Conservation (phyloP, 2,329 filamentous ascomycete species). For the Dothideomycetes sp. region DNA sequence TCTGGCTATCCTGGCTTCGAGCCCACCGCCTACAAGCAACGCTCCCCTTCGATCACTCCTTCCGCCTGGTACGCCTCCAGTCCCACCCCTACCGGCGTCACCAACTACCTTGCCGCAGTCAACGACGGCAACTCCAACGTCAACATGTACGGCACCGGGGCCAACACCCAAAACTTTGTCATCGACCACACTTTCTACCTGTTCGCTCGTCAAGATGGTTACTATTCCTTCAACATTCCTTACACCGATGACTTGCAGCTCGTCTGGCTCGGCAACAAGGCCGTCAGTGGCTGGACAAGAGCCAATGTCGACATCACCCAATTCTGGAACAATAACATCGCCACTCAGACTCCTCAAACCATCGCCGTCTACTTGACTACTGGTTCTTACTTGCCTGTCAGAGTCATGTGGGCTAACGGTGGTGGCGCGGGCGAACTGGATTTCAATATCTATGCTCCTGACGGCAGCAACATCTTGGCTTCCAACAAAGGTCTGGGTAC, state of each 20-base stretch:
- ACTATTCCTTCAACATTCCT: constrained; percentile 16
- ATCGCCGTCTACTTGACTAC: constrained; percentile 11
- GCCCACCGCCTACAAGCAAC: constrained; percentile 15
- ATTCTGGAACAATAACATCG: constrained; percentile 12
- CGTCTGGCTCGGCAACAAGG: constrained; percentile 15
- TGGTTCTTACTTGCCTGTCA: constrained; percentile 11
- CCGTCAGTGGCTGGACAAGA: constrained; percentile 14
- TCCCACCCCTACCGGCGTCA: constrained; percentile 7
- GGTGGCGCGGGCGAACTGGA: constrained; percentile 15
- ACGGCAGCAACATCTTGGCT: constrained; percentile 6
- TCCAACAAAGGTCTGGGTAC: constrained; percentile 3
- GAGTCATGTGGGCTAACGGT: constrained; percentile 15
- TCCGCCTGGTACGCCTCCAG: constrained; percentile 14
- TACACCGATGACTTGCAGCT: constrained; percentile 15
- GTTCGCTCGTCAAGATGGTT: constrained; percentile 14
- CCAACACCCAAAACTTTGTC: constrained; percentile 11
- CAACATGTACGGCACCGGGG: not conserved
- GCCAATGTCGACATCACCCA: constrained; percentile 15
- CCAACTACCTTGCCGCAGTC: constrained; percentile 15
- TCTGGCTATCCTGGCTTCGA: constrained; percentile 12
- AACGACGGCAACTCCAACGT: constrained; percentile 7
- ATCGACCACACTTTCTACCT: constrained; percentile 16
- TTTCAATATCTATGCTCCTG: constrained; percentile 12
- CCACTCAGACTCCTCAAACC: constrained; percentile 10
- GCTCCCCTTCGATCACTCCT: constrained; percentile 12